A percentile compares a stretch with the other conserved stretches of the same genome.
phyloP scores from a whole-genome alignment of 1,284 basidiomycete species.

The Pseudozyma sp. region DNA sequence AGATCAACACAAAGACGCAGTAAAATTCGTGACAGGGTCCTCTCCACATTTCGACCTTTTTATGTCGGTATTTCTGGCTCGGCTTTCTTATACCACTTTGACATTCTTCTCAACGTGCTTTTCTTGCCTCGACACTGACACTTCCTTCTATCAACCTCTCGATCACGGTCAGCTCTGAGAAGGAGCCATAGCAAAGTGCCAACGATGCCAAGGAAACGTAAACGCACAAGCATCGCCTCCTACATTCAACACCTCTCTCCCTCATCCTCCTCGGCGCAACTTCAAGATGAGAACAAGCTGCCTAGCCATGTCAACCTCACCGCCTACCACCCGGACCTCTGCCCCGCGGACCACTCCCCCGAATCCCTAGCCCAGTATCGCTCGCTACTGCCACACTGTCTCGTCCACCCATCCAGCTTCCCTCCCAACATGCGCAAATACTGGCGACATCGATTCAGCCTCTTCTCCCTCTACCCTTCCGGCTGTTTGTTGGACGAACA shows the following conservation, averaged over 20 bases:
- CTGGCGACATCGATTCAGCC: conserved; percentile 54
- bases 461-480: conserved; percentile 60
- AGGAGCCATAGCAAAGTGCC: not conserved
- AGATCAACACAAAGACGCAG: no score
- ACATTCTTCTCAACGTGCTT: not conserved
- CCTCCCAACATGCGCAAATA: conserved; percentile 34
- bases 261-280: not conserved
- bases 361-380: conserved; percentile 2
- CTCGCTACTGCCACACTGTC: conserved; percentile 16
- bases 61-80: no score
- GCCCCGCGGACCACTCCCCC: not conserved
- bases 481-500: conserved; percentile 77
- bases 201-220: conserved; percentile 34
- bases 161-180: not conserved
- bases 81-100: not conserved
- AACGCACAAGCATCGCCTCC: conserved; percentile 16
- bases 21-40: no score
- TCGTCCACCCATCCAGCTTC: conserved; percentile 17
- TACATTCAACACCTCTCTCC: conserved; percentile 5
- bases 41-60: no score
- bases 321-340: conserved; percentile 38
- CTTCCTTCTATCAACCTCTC: not conserved
- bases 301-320: conserved; percentile 31
- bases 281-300: no score
- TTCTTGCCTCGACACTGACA: no score